Evolutionary conservation across 257 asterid species (phyloP).

Genomic region (Linaria vulgaris): DNA sequence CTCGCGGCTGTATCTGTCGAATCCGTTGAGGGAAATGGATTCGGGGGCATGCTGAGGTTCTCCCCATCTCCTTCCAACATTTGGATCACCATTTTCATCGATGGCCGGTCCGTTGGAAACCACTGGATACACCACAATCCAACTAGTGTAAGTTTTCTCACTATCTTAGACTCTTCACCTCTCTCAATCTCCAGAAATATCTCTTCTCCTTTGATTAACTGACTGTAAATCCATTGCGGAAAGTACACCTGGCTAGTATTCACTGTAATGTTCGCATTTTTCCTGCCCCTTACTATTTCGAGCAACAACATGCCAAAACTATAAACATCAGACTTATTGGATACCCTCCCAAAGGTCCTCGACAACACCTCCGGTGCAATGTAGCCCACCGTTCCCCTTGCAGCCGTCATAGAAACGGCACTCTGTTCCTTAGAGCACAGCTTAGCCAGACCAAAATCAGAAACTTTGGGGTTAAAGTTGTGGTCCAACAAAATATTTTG

Average conservation of each 20-base stretch:
- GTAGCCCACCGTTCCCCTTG: constrained; percentile 39
- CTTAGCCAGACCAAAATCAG: constrained; percentile 43
- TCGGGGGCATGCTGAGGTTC: constrained; percentile 29
- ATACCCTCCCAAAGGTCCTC: constrained; percentile 27
- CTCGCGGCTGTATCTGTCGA: constrained; percentile 1
- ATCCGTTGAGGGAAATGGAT: constrained; percentile 33
- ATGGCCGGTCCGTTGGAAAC: constrained; percentile 34
- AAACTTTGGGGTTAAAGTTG: constrained; percentile 34
- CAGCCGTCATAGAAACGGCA: constrained; percentile 28
- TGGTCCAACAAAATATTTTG: constrained; percentile 39
- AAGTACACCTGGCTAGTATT: constrained; percentile 22
- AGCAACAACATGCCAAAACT: constrained; percentile 38
- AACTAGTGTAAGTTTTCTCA: constrained; percentile 27
- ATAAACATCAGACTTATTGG: constrained; percentile 30
- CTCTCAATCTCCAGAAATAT: constrained; percentile 4
- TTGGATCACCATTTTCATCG: constrained; percentile 32
- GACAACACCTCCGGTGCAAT: constrained; percentile 39
- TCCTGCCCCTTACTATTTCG: constrained; percentile 34
- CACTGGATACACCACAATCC: constrained; percentile 43
- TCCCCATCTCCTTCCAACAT: constrained; percentile 41
- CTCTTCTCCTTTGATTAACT: constrained; percentile 19
- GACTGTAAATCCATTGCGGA: constrained; percentile 30
- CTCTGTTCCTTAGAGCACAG: constrained; percentile 34
- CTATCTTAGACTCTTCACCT: constrained; percentile 12
- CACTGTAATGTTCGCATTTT: neutral